Evolutionary conservation across 78 protist species (phyloP).

Genomic region (Cavenderia fasciculata): DNA sequence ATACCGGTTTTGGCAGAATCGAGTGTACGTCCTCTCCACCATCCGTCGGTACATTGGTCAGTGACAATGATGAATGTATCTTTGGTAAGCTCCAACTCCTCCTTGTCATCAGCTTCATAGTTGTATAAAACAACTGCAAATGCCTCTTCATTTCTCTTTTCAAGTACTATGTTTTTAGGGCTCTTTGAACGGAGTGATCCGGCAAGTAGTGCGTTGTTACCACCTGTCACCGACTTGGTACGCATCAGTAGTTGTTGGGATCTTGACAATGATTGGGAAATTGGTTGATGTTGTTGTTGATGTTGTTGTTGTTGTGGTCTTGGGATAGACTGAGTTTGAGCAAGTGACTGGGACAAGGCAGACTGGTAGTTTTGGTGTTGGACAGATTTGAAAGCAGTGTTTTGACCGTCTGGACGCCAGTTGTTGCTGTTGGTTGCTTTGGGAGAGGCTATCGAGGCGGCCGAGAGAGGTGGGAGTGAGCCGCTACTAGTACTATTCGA

Average conservation of each 20-base stretch:
- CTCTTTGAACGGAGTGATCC: not conserved
- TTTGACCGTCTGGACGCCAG: too few species aligned
- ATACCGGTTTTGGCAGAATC: conserved; percentile 8
- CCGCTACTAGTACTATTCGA: too few species aligned
- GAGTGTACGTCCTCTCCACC: conserved; percentile 53
- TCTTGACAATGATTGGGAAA: not conserved
- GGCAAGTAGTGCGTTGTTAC: not conserved
- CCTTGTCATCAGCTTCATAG: conserved; percentile 44
- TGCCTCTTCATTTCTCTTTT: not conserved
- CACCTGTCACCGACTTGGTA: too few species aligned
- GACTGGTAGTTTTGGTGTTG: too few species aligned
- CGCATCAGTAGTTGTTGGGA: too few species aligned
- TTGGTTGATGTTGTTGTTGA: not conserved
- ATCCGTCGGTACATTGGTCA: conserved; percentile 59
- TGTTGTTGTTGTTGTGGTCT: not conserved
- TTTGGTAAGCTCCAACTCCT: conserved; percentile 19
- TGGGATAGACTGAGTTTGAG: too few species aligned
- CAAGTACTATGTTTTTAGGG: not conserved
- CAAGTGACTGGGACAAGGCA: too few species aligned
- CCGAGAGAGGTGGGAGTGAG: too few species aligned
- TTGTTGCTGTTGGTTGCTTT: too few species aligned
- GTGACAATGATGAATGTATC: conserved; percentile 16
- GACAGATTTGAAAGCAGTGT: too few species aligned
- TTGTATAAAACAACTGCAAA: conserved; percentile 21
- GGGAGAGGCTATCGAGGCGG: too few species aligned